A percentile compares a stretch with the other conserved stretches of the same genome.
These are phyloP conservation scores for Trichaptum fuscoviolaceum DNA, from an alignment of 768 basidiomycete species.

Conservation along the genomic window DNA sequence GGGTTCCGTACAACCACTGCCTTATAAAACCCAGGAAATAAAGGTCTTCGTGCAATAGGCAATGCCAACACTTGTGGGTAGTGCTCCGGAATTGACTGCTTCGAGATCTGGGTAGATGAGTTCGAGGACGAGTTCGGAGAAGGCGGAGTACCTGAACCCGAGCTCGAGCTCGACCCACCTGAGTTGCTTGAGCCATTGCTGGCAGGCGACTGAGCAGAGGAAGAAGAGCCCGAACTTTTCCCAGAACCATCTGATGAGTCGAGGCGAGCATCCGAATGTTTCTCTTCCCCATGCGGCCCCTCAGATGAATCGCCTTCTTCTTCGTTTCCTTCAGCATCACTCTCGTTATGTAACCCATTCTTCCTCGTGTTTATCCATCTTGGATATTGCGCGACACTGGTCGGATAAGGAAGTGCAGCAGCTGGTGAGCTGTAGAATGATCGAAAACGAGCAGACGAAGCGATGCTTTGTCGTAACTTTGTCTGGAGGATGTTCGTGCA, in stretches of 20 bases:
- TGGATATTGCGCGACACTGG: constrained; percentile 19
- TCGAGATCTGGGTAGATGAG: constrained; percentile 58
- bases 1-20: constrained; percentile 93
- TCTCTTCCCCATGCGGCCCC: constrained; percentile 11
- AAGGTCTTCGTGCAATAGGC: constrained; percentile 89
- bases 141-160: constrained; percentile 34
- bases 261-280: constrained; percentile 16
- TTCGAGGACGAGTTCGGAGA: constrained; percentile 30
- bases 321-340: constrained; percentile 12
- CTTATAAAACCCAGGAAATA: constrained; percentile 98
- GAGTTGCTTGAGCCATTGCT: constrained; percentile 38
- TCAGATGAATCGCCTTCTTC: constrained; percentile 9
- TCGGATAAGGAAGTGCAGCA: constrained; percentile 8
- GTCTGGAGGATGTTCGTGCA: neutral
- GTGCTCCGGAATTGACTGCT: constrained; percentile 80
- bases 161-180: constrained; percentile 27
- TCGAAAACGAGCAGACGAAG: constrained; percentile 3
- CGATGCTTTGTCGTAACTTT: neutral
- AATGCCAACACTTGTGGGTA: constrained; percentile 95
- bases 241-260: constrained; percentile 24
- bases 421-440: constrained; percentile 3
- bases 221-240: constrained; percentile 25
- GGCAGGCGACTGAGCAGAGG: constrained; percentile 28
- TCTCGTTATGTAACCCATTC: constrained; percentile 10
- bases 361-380: constrained; percentile 28